Base-by-base conservation (phyloP, 1,284 basidiomycete genomes). In the Cutaneotrichosporon curvatum region DNA sequence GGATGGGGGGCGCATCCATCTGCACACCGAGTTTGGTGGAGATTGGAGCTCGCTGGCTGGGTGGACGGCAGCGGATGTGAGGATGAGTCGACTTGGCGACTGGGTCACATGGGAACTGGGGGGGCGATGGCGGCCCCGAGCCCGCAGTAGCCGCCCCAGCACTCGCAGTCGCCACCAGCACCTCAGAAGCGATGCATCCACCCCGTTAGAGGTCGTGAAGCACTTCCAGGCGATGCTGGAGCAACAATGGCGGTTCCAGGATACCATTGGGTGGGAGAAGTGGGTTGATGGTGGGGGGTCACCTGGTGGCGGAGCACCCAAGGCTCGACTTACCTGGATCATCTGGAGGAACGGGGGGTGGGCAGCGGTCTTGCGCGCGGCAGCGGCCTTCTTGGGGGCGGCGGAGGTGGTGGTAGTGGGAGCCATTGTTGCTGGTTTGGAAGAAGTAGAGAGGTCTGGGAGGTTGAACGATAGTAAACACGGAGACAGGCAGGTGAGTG, bases 291-390 rank as follows among this genome's bases (percentile, higher is more conserved):
- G 19, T 33, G 18, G 32, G 4, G 40, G 9, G 30, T 19, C 31
- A 25, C 10, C 15, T 14, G 23, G 9, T 6, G n/a, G 8, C 11
- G 33, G 41, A 23, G 32, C 33, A 31, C 30, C 20, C 19, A 34
- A 35, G 22, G 33, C 41, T 18, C 23, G 25, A 44, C 71, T 67
- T 51, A 74, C 72, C 67, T 71, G 69, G 63, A 74, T 66, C 72
- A 74, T 74, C 39, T 62, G 56, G 40, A 71, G 61, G 64, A 71
- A 74, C 33, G 70, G 64, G 38, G 71, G 71, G 68, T 73, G 72
- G n/a, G 63, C 28, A 22, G 65, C 33, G 21, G 62, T 28, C 61
- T 63, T 65, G 54, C 61, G 59, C 47, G 57, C 41, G 33, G 62
- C 50, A 16, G 69, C 44, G 45, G 65, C 55, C 57, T 64, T 68